Conservation (phyloP, 257 asterid genomes). For the Scutellaria minor region DNA sequence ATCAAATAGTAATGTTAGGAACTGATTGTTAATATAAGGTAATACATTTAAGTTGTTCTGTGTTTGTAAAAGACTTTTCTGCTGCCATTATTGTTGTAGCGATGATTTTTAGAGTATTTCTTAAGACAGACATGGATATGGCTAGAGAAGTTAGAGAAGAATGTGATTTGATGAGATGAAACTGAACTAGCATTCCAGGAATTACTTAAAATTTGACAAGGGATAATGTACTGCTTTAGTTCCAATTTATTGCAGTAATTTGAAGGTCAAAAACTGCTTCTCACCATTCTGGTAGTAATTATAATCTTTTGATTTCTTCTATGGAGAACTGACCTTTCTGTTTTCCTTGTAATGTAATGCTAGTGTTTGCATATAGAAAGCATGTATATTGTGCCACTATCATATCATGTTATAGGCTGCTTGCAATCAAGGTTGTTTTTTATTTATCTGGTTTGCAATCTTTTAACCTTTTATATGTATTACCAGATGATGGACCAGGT, state of each 20-base stretch:
- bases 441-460: neutral
- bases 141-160: neutral
- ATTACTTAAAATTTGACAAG: neutral
- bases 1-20: neutral
- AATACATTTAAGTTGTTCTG: neutral
- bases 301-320: constrained; percentile 13
- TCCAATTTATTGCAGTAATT: neutral
- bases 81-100: neutral
- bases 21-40: neutral
- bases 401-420: neutral
- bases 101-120: neutral
- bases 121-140: no score
- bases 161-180: neutral
- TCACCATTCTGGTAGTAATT: neutral
- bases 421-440: neutral
- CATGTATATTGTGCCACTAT: constrained; percentile 4
- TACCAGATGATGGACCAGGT: constrained; percentile 90
- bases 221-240: neutral
- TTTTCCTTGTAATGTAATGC: neutral
- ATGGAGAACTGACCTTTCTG: neutral
- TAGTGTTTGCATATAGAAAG: neutral
- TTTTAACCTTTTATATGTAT: constrained; percentile 10
- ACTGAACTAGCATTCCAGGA: neutral
- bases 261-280: neutral
- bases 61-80: neutral